Base-by-base conservation (phyloP, 441 rosid genomes). In the Daphne laureola region DNA sequence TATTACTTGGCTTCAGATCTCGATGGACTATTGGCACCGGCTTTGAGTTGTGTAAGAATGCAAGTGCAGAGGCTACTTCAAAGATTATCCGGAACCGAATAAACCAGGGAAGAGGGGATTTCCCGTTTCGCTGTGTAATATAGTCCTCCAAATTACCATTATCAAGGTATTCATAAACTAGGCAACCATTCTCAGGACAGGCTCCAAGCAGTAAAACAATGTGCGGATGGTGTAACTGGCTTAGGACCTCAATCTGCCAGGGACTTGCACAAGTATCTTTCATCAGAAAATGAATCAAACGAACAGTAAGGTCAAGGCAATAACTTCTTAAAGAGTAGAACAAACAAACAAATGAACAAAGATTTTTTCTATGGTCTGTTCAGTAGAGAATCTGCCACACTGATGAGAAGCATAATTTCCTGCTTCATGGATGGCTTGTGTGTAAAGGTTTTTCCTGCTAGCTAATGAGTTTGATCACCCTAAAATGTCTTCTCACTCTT, bases 1-100 rank as follows among this genome's bases (percentile, higher is more conserved):
- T 80, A 60, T 87, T 90, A 14, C 79, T 92, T 0, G 95, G 96
- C 70, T 87, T 90, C 46, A 87, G 64, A 54, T 90, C 96, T n/a
- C 98, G 75, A 63, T 90, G 98, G 51, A 90, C 84, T 21, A 90
- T 66, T n/a, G 98, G 95, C 44, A 75, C 86, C 27, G 98, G 96
- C 71, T 85, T 91, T 47, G 98, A 86, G 75, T 77, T 87, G 79
- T 91, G 98, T 18, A 90, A 76, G 73, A 90, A 90, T 11, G 96
- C 82, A 49, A 87, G 79, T 52, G 84, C 98, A 60, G 88, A 81
- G 43, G 90, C 98, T 58, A 83, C 82, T 80, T 90, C 95, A 46
- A 81, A 90, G 48, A 62, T 58, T 52, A 87, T 62, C 47, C 69
- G 76, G 71, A 85, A 91, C 57, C 93, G 83, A 67, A 76, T 73